Percentiles rank a stretch among this genome's conserved stretches.
Conservation (phyloP, 164 flowering plant genomes). For the Vitis riparia region DNA sequence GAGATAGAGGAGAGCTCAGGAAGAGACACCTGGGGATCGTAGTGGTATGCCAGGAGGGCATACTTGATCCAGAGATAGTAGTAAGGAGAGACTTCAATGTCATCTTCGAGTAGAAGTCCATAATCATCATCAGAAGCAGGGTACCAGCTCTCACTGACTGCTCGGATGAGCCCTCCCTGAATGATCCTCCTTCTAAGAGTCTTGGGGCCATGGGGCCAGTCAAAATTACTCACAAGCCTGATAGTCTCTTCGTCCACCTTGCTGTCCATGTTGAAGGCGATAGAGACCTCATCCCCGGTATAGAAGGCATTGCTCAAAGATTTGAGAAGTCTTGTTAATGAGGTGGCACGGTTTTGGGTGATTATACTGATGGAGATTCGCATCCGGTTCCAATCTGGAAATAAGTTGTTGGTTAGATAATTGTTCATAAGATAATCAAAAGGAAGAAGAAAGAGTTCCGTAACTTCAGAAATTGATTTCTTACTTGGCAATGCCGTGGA, state of each 20-base stretch:
- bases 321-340: slow-evolving; percentile 76
- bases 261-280: slow-evolving; percentile 97
- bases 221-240: slow-evolving; percentile 53
- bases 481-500: slow-evolving; percentile 93
- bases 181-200: slow-evolving; percentile 81
- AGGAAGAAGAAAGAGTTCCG: not conserved
- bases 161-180: slow-evolving; percentile 95
- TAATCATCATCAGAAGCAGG: slow-evolving; percentile 86
- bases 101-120: slow-evolving; percentile 93
- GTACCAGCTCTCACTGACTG: slow-evolving; percentile 99
- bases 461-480: slow-evolving; percentile 12
- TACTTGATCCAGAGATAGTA: slow-evolving; percentile 95
- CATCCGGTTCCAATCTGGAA: slow-evolving; percentile 96
- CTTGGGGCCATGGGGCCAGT: slow-evolving; percentile 95
- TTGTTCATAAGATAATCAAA: not conserved
- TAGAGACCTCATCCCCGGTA: slow-evolving; percentile 75
- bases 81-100: slow-evolving; percentile 96
- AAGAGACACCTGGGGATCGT: slow-evolving; percentile 84
- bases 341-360: slow-evolving; percentile 80
- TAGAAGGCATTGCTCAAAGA: slow-evolving; percentile 78
- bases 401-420: slow-evolving; percentile 3
- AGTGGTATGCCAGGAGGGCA: slow-evolving; percentile 77
- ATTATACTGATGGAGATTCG: slow-evolving; percentile 76
- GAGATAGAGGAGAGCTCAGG: slow-evolving; percentile 92
- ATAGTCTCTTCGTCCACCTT: slow-evolving; percentile 81